A percentile compares a stretch with the other conserved stretches of the same genome.
Conservation (phyloP, 2,329 filamentous ascomycete genomes). For the Pestalotiopsis sp. region DNA sequence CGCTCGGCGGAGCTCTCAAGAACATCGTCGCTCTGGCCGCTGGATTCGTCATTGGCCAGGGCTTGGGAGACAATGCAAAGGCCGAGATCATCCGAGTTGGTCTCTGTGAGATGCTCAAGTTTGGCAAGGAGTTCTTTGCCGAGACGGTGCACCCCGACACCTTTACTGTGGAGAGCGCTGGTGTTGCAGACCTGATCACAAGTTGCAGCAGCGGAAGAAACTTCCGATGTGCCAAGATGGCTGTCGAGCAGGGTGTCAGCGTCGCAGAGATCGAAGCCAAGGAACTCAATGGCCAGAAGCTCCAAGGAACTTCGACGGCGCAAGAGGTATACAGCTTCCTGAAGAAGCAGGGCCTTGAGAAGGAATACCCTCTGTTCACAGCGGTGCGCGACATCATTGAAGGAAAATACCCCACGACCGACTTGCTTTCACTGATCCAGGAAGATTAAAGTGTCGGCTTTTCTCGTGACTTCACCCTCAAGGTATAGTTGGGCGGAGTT, state of each 20-base stretch:
- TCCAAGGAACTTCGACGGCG: conserved; percentile 94
- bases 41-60: conserved; percentile 91
- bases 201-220: conserved; percentile 91
- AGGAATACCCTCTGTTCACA: conserved; percentile 90
- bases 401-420: conserved; percentile 74
- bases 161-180: conserved; percentile 95
- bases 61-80: conserved; percentile 98
- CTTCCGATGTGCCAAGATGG: conserved; percentile 89
- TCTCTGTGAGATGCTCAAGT: conserved; percentile 93
- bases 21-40: conserved; percentile 95
- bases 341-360: conserved; percentile 73
- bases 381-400: conserved; percentile 83
- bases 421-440: conserved; percentile 72
- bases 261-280: conserved; percentile 87
- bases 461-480: not conserved
- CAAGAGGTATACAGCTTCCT: conserved; percentile 90
- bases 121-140: conserved; percentile 90
- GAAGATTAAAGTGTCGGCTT: not conserved
- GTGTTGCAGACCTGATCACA: conserved; percentile 94
- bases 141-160: conserved; percentile 79
- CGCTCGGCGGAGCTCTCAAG: conserved; percentile 91
- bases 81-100: conserved; percentile 98
- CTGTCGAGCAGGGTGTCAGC: conserved; percentile 74
- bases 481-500: not conserved
- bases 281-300: conserved; percentile 94